Percentiles rank a stretch among this genome's conserved stretches.
Conservation (phyloP, 352 stramenopile species). For the Phytophthora lateralis region DNA sequence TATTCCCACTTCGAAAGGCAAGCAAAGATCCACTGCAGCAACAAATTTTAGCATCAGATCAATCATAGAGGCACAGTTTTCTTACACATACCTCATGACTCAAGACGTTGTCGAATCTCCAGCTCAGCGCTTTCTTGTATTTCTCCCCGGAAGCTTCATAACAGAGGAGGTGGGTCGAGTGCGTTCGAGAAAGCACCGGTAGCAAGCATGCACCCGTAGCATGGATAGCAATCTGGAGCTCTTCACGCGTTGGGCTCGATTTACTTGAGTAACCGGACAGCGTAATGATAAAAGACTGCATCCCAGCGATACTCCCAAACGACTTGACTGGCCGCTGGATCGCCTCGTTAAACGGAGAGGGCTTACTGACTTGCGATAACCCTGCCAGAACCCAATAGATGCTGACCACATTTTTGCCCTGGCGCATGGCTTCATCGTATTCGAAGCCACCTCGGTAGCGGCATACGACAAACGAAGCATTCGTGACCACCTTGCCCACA, state of each 20-base stretch:
- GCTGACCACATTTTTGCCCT: conserved; percentile 77
- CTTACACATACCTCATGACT: conserved; percentile 66
- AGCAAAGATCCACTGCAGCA: conserved; percentile 72
- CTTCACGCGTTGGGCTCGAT: conserved; percentile 76
- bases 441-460: conserved; percentile 81
- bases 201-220: conserved; percentile 85
- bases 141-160: conserved; percentile 83
- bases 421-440: conserved; percentile 74
- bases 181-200: conserved; percentile 76
- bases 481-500: conserved; percentile 76
- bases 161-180: conserved; percentile 86
- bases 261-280: conserved; percentile 83
- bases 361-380: conserved; percentile 38
- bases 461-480: conserved; percentile 84
- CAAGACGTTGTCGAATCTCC: conserved; percentile 82
- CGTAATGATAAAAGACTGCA: conserved; percentile 85
- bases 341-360: conserved; percentile 45
- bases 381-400: conserved; percentile 83
- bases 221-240: conserved; percentile 85
- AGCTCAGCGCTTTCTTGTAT: conserved; percentile 85
- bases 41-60: conserved; percentile 8
- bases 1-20: conserved; percentile 74
- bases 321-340: conserved; percentile 65
- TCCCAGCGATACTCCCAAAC: conserved; percentile 74
- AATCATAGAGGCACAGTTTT: background rate